phyloP scores from a whole-genome alignment of 331 rosid species.

The Acacia concinna region DNA sequence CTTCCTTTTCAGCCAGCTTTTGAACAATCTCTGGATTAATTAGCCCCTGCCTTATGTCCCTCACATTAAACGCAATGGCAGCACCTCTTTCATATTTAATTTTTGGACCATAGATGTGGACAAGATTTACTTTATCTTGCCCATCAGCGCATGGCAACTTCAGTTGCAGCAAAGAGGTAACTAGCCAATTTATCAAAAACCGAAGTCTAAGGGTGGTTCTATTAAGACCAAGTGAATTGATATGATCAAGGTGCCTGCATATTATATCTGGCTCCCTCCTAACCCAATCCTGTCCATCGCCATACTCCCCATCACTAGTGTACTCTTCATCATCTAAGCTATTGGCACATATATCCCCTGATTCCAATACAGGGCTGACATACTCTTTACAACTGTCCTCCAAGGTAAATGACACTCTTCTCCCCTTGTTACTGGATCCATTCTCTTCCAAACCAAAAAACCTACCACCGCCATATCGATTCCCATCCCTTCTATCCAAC shows the following conservation, averaged over 20 bases:
- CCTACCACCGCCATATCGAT: constrained; percentile 62
- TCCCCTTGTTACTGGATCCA: constrained; percentile 60
- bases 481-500: constrained; percentile 87
- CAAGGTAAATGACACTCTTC: constrained; percentile 82
- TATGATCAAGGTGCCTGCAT: constrained; percentile 80
- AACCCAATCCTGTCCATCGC: constrained; percentile 74
- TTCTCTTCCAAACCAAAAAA: constrained; percentile 76
- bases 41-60: constrained; percentile 62
- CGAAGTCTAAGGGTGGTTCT: constrained; percentile 83
- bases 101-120: constrained; percentile 90
- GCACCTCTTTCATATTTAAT: constrained; percentile 97
- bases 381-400: constrained; percentile 68
- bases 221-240: constrained; percentile 83
- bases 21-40: constrained; percentile 90
- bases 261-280: constrained; percentile 83
- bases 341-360: constrained; percentile 64
- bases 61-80: constrained; percentile 87
- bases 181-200: constrained; percentile 93
- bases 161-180: constrained; percentile 82
- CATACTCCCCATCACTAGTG: constrained; percentile 77
- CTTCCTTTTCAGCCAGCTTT: constrained; percentile 93
- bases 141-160: constrained; percentile 59
- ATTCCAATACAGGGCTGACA: constrained; percentile 44
- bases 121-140: constrained; percentile 51
- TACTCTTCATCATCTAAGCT: constrained; percentile 74